A percentile compares a stretch with the other conserved stretches of the same genome.
phyloP scores from a whole-genome alignment of 495 filamentous ascomycete genomes.

The Cladorrhinum samala region DNA sequence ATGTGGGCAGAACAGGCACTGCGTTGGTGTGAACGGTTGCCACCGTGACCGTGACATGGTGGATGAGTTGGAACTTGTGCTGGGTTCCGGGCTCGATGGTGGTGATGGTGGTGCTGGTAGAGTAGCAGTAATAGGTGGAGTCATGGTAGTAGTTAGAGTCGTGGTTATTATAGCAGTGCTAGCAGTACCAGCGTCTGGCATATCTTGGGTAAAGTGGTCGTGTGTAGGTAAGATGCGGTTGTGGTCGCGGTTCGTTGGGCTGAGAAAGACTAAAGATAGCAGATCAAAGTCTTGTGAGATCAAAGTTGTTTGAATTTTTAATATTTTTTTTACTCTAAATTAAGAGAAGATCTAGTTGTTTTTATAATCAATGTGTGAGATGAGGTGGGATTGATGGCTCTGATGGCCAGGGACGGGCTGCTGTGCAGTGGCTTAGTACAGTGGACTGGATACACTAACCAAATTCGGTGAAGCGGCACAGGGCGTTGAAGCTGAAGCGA shows the following conservation, averaged over 20 bases:
- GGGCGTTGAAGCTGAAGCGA: not conserved
- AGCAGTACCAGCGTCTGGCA: not conserved
- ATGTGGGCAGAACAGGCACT: slow-evolving; percentile 23
- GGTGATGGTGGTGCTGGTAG: not conserved
- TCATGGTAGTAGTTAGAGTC: not conserved
- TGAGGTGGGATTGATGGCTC: not conserved
- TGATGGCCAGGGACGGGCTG: not conserved
- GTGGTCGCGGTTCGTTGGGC: not conserved
- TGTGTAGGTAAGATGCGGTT: too few species aligned
- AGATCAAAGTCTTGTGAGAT: too few species aligned
- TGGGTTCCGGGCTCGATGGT: not conserved
- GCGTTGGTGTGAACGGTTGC: not conserved
- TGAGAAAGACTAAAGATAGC: too few species aligned
- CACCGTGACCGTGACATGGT: not conserved
- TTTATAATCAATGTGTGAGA: too few species aligned
- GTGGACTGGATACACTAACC: not conserved
- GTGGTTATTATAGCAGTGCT: not conserved
- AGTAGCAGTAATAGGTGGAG: not conserved
- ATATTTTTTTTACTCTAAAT: not conserved
- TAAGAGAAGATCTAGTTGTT: not conserved
- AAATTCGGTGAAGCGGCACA: not conserved
- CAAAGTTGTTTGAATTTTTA: not conserved
- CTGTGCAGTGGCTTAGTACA: not conserved
- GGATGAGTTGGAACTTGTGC: not conserved
- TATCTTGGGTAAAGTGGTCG: too few species aligned